Evolutionary conservation across 106 monocot genomes (phyloP), one percentile per base, ranked within the genome.

Genomic region (Apostasia ramifera): DNA sequence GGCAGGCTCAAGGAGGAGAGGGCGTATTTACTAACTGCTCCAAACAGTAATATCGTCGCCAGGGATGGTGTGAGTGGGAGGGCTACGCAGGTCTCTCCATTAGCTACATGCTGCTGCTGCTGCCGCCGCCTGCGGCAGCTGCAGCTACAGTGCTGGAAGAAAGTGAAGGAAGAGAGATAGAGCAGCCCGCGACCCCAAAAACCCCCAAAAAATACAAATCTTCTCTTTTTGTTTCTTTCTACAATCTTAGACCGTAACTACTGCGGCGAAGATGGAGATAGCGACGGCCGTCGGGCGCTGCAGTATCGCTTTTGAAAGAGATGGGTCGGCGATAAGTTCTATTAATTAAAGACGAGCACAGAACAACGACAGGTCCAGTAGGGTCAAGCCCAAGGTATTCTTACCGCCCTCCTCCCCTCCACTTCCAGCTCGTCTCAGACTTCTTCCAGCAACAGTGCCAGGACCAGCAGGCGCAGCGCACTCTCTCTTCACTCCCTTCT

Each of bases 181-280:
- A 50, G 41, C 40, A 40, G 42, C 62, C 62, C 62, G 62, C 42
- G 12, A 44, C 13, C 62, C 44, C 8, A 63, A n/a, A 63, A 63
- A 63, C 62, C 1, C 13, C 26, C 26, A 26, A 26, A 26, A 63
- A 12, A 45, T n/a, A 42, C 6, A 45, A 12, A 42, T 63, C 62
- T 44, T 63, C 45, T 45, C 62, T 63, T 63, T 63, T 63, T 63
- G 62, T 63, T 45, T 63, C 62, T 63, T 63, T 63, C 45, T 63
- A 63, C 62, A 63, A 44, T 62, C 62, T 63, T 63, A 12, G 45
- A 10, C 3, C 13, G 5, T 42, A 44, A 13, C 11, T 5, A 13
- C 62, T 10, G 38, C 40, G 1, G 44, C 56, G n/a, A 26, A 40
- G 39, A 60, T 3, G n/a, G 62, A 11, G 62, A 63, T 13, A 3